Conservation (phyloP, 352 stramenopile genomes). For the Phytophthora quininea region DNA sequence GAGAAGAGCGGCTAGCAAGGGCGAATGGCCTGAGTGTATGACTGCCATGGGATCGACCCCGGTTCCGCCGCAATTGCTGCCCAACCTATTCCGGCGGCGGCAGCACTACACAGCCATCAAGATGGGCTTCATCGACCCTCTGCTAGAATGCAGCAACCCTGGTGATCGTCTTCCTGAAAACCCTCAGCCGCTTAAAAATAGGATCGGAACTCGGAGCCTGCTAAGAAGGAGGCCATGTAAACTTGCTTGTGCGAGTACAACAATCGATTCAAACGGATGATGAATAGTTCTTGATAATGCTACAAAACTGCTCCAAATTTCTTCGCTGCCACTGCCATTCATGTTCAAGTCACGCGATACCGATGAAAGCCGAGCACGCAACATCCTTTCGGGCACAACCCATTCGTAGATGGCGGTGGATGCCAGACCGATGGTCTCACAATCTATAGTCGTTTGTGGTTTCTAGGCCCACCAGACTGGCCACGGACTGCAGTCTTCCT, state of each 20-base stretch:
- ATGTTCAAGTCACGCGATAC: too few relatives aligned
- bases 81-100: slow-evolving; percentile 44
- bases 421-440: too few relatives aligned
- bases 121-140: slow-evolving; percentile 46
- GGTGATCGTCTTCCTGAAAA: slow-evolving; percentile 26
- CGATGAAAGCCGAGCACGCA: too few relatives aligned
- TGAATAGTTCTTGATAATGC: not conserved
- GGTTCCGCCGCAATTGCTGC: slow-evolving; percentile 33
- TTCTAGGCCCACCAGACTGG: too few relatives aligned
- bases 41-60: slow-evolving; percentile 50
- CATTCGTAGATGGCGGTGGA: too few relatives aligned
- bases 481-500: too few relatives aligned
- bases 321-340: too few relatives aligned
- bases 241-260: not conserved
- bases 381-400: too few relatives aligned
- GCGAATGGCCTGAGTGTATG: slow-evolving; percentile 57
- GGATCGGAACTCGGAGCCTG: not conserved
- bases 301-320: not conserved
- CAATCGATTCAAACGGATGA: too few relatives aligned
- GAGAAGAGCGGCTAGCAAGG: slow-evolving; percentile 35
- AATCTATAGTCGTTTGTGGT: too few relatives aligned
- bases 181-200: slow-evolving; percentile 8
- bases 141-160: slow-evolving; percentile 31
- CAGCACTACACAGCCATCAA: slow-evolving; percentile 59
- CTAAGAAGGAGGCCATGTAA: slow-evolving; percentile 14